Evolutionary conservation across 2,329 filamentous ascomycete genomes (phyloP).

Genomic region (Hypocrella siamensis): DNA sequence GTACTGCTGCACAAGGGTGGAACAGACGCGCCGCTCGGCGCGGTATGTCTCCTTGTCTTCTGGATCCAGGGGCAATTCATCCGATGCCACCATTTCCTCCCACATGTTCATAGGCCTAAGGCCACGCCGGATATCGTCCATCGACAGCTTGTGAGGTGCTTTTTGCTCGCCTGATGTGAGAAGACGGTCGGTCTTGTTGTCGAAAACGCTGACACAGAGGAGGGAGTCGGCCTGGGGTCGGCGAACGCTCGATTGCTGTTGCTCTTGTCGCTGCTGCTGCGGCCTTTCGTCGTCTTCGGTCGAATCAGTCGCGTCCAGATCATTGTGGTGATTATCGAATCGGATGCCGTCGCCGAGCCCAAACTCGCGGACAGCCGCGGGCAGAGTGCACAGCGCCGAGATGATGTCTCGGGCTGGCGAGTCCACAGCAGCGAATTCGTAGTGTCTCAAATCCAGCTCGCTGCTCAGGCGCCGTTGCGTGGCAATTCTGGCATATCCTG

Average conservation of each 20-base stretch:
- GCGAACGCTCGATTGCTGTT: not conserved
- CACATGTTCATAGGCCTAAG: slow-evolving; percentile 1
- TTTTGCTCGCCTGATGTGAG: not conserved
- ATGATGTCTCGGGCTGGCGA: not conserved
- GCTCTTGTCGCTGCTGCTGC: too few species aligned
- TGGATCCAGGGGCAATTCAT: not conserved
- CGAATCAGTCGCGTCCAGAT: not conserved
- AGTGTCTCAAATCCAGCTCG: not conserved
- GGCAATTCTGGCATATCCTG: not conserved
- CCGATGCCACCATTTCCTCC: not conserved
- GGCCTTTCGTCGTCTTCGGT: not conserved
- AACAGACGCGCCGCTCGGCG: slow-evolving; percentile 2
- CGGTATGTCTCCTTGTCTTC: not conserved
- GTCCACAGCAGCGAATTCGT: not conserved
- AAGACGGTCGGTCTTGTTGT: not conserved
- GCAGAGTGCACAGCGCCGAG: not conserved
- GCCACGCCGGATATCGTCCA: not conserved
- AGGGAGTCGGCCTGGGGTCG: not conserved
- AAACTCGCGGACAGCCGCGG: not conserved
- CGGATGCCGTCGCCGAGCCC: not conserved
- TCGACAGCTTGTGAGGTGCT: slow-evolving; percentile 1
- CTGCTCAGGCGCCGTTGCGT: not conserved
- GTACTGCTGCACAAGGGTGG: slow-evolving; percentile 2
- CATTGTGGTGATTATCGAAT: not conserved
- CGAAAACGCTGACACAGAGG: not conserved